These are phyloP conservation scores for Lycium ferocissimum DNA, from an alignment of 257 asterid species.

Conservation along the genomic window DNA sequence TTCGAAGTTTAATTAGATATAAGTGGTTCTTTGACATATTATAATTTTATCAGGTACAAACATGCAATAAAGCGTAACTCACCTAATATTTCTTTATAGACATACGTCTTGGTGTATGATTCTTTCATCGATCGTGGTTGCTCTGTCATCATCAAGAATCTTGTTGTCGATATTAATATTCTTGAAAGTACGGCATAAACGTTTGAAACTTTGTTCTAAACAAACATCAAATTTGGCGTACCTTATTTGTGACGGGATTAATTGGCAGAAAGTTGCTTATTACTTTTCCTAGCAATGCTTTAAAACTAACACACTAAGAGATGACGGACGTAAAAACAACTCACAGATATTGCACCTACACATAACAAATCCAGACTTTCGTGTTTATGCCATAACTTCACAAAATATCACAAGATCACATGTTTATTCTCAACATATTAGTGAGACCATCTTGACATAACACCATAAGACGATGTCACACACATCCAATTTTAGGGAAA, in stretches of 20 bases:
- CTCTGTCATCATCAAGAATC: background rate
- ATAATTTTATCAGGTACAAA: background rate
- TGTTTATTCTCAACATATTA: background rate
- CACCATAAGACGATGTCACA: background rate
- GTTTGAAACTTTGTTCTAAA: background rate
- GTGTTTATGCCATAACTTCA: background rate
- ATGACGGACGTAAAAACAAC: background rate
- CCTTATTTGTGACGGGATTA: background rate
- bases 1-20: background rate
- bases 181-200: background rate
- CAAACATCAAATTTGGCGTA: background rate
- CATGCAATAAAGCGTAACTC: background rate
- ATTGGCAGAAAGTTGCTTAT: background rate
- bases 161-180: background rate
- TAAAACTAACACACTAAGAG: background rate
- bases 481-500: background rate
- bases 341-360: background rate
- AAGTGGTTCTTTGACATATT: background rate
- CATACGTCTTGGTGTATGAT: background rate
- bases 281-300: background rate
- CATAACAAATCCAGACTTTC: background rate
- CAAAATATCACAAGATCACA: background rate
- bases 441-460: background rate
- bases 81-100: background rate
- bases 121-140: background rate